Percentiles rank a stretch among this genome's conserved stretches.
Evolutionary conservation across 106 monocot genomes (phyloP).

Genomic region (Hemerocallis citrina): DNA sequence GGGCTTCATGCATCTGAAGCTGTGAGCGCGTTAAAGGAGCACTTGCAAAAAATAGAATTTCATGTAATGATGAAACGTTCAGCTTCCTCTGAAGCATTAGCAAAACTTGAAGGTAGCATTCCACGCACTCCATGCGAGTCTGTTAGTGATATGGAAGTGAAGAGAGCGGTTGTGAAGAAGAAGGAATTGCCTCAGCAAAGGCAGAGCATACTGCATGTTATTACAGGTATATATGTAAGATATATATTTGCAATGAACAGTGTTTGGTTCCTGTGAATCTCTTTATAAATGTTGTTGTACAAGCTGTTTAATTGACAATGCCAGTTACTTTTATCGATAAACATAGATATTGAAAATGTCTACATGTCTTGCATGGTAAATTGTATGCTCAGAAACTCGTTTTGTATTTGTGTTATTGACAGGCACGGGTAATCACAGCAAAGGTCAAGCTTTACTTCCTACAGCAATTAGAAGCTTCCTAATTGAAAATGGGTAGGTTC

Average conservation of each 20-base stretch:
- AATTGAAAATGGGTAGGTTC: slow-evolving; percentile 57
- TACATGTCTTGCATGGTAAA: not conserved
- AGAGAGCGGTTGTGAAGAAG: slow-evolving; percentile 5
- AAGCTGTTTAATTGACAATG: not conserved
- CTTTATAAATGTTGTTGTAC: not conserved
- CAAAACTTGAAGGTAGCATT: slow-evolving; percentile 12
- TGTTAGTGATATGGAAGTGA: not conserved
- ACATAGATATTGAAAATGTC: not conserved
- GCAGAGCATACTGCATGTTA: slow-evolving; percentile 50
- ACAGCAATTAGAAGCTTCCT: slow-evolving; percentile 71
- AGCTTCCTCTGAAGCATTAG: slow-evolving; percentile 15
- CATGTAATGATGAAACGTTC: slow-evolving; percentile 10
- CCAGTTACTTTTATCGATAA: not conserved
- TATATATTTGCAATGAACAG: too few species aligned
- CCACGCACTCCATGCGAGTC: slow-evolving; percentile 5
- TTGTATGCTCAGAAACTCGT: not conserved
- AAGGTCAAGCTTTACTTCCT: slow-evolving; percentile 79
- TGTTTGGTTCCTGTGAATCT: too few species aligned
- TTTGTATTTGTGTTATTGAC: not conserved
- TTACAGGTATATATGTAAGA: slow-evolving; percentile 52
- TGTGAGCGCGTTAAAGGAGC: slow-evolving; percentile 48
- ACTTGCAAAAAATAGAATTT: slow-evolving; percentile 51
- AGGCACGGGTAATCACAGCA: slow-evolving; percentile 90
- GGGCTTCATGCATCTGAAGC: slow-evolving; percentile 94
- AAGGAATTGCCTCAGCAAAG: slow-evolving; percentile 15